phyloP scores from a whole-genome alignment of 202 grass and related monocot species.

The Bolboschoenoplectus hybrid region DNA sequence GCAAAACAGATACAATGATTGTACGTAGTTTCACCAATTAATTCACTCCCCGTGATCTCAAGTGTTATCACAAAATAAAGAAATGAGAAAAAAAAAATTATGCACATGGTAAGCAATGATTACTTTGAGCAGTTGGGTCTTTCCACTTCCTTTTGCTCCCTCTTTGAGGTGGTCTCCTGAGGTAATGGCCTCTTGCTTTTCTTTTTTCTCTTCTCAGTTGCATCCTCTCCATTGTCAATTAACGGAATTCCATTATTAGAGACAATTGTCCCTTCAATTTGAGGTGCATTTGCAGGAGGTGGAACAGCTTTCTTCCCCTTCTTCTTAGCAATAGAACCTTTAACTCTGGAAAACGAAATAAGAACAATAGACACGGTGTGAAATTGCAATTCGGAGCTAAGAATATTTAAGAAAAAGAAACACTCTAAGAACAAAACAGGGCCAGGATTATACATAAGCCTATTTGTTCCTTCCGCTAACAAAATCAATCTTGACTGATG shows the following conservation, averaged over 20 bases:
- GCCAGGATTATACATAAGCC: not conserved
- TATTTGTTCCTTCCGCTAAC: not conserved
- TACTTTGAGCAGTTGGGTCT: conserved; percentile 13
- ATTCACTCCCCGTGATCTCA: not conserved
- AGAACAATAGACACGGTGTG: not conserved
- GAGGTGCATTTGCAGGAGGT: not conserved
- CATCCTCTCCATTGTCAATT: conserved; percentile 18
- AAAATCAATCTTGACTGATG: not conserved
- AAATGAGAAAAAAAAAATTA: not conserved
- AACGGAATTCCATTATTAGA: not conserved
- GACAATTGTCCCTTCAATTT: not conserved
- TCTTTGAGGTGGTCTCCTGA: not conserved
- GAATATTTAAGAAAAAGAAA: not conserved
- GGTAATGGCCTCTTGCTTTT: not conserved
- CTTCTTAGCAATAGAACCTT: not conserved
- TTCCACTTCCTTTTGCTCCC: conserved; percentile 9
- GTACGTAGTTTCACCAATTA: not conserved
- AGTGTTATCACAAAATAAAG: not conserved
- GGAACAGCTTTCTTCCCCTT: not conserved
- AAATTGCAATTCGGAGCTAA: not conserved
- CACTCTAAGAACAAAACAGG: not conserved
- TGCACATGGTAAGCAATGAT: not conserved
- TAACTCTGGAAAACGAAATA: conserved; percentile 12
- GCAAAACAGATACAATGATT: conserved; percentile 6
- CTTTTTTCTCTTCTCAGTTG: not conserved